Evolutionary conservation across 345 rosid genomes (phyloP), one percentile per base, ranked within the genome.

Genomic region (Microthlaspi erraticum): DNA sequence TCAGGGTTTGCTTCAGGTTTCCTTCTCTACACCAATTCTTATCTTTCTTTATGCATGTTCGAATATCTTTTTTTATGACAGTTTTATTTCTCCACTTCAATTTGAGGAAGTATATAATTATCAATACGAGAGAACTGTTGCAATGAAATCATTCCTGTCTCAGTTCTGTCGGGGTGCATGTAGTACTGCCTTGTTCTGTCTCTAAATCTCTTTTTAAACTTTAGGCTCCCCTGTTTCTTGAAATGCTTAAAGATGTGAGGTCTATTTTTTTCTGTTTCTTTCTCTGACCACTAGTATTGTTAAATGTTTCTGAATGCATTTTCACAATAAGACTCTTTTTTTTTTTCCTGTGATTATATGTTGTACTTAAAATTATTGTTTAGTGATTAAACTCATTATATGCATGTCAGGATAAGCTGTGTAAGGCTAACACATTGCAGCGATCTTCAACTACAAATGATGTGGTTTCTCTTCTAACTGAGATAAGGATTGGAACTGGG

Each of bases 1-100:
- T 77, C 99, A 95, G 87, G 99, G 99, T 58, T 84, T 95, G 74
- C 92, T 95, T 71, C 99, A 95, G 99, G 99, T 94, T 58, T 57
- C 26, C 42, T 77, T 71, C 68, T 43, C 37, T 29, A 53, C 36
- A 26, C 50, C 50, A 43, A 58, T 62, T 56, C 49, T 12, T 64
- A 13, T 56, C 14, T 12, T 66, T 52, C 57, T 63, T 49, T 56
- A 48, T 61, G 69, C 42, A 12, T n/a, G 46, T 52, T 46, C 38
- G n/a, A 33, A 50, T 12, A 29, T 60, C 63, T 42, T 59, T 67
- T n/a, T 13, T 6, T 66, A 1, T 57, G 13, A 29, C 16, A 42
- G 61, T 44, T 41, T 48, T 41, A 1, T 57, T 46, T 48, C 50
- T 45, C 51, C 23, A 36, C 29, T 52, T 33, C 51, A 66, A 5